A percentile compares a stretch with the other conserved stretches of the same genome.
Evolutionary conservation across 306 rosid species (phyloP).

Genomic region (Ormosia emarginata): DNA sequence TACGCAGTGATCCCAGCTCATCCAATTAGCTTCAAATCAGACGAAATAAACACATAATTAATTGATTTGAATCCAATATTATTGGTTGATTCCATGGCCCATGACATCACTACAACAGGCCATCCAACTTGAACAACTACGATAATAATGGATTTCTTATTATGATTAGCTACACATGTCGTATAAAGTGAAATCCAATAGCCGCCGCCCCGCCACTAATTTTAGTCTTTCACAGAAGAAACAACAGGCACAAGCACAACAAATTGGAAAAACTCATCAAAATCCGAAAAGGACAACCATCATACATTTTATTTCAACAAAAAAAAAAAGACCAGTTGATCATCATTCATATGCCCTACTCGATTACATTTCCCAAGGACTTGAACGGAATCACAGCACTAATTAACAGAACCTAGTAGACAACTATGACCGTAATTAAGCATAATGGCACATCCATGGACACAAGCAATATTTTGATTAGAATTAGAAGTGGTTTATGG

Average conservation of each 20-base stretch:
- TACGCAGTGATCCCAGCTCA: no score
- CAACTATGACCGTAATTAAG: background rate
- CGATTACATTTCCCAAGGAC: background rate
- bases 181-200: background rate
- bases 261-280: background rate
- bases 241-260: background rate
- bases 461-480: background rate
- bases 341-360: background rate
- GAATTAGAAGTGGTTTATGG: constrained; percentile 40
- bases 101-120: constrained; percentile 12
- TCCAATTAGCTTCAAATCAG: background rate
- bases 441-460: background rate
- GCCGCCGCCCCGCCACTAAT: background rate
- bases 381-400: no score
- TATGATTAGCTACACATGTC: background rate
- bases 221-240: background rate
- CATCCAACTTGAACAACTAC: background rate
- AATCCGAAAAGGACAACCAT: background rate
- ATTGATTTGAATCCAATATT: background rate
- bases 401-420: background rate
- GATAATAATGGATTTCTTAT: background rate
- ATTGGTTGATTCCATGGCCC: background rate
- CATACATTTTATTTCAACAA: background rate
- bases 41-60: background rate
- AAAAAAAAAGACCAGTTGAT: background rate